Conservation (phyloP, 805 yeast genomes). For the Candida tallmaniae region DNA sequence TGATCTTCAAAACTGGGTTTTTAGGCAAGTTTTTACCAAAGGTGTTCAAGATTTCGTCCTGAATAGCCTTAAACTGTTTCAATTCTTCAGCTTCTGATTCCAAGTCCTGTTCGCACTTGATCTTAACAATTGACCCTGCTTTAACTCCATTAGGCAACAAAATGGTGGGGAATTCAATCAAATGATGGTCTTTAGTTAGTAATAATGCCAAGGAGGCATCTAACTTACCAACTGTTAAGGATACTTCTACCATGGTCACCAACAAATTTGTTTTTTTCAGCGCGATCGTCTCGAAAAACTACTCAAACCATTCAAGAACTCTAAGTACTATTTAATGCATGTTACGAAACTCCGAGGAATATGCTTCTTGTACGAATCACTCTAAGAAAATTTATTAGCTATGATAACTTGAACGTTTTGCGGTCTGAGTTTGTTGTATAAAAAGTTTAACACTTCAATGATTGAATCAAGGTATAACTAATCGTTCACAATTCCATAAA, state of each 20-base stretch:
- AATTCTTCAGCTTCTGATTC: conserved; percentile 61
- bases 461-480: no score
- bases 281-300: no score
- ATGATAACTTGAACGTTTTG: no score
- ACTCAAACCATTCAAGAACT: no score
- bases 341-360: no score
- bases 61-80: conserved; percentile 56
- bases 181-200: conserved; percentile 86
- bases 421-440: no score
- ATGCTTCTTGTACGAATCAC: no score
- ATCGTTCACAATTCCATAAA: no score
- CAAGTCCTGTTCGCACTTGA: conserved; percentile 74
- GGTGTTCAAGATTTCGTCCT: conserved; percentile 63
- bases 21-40: conserved; percentile 74
- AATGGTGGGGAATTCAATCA: conserved; percentile 95
- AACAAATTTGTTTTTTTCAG: no score
- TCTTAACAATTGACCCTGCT: conserved; percentile 88
- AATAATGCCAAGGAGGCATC: conserved; percentile 93
- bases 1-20: conserved; percentile 61
- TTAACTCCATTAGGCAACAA: conserved; percentile 83
- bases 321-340: no score
- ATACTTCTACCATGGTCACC: conserved; percentile 92
- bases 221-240: conserved; percentile 89
- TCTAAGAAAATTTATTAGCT: no score
- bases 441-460: no score